Base-by-base conservation (phyloP, 1,139 yeast genomes). In the Yamadazyma membranifaciens region DNA sequence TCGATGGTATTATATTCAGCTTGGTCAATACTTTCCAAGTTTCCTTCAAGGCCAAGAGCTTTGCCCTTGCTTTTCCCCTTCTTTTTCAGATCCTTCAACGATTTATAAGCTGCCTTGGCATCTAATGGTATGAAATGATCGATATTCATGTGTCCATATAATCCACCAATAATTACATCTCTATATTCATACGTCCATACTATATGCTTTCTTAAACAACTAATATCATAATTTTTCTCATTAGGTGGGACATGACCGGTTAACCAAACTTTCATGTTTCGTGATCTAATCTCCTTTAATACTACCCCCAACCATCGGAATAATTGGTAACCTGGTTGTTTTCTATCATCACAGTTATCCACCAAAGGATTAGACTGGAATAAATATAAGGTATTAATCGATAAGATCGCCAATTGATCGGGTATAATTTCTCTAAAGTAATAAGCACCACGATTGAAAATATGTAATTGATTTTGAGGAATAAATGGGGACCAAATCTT, bases 181-280 rank as follows among this genome's bases (percentile, higher is more conserved):
- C 95, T 72, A 57, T 82, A 87, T 55, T 86, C 95, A 52, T 86
- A 80, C 32, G 80, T 65, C 95, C 95, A 87, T 15, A 81, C 74
- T 29, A 85, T 75, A 57, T 81, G 83, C 57, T 87, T 86, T 41
- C 88, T 69, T 51, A 77, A 80, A 56, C 96, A 87, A 34, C 82
- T 70, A 24, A 72, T 66, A 53, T 87, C 95, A 50, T 75, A 81
- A 59, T 87, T 86, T 60, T 86, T 86, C 34, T 81, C 81, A 40
- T 82, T 80, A 3, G 95, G 95, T 3, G 96, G 95, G 11, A 87
- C 95, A 64, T 87, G 96, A 2, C 96, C 95, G 36, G 82, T 68
- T 25, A 87, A 62, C 95, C 95, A 87, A 9, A 84, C 94, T 60
- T 87, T 87, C 81, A 87, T 81, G 16, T 78, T 75, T 48, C 94